phyloP scores from a whole-genome alignment of 441 rosid species.

The Gossypium davidsonii region DNA sequence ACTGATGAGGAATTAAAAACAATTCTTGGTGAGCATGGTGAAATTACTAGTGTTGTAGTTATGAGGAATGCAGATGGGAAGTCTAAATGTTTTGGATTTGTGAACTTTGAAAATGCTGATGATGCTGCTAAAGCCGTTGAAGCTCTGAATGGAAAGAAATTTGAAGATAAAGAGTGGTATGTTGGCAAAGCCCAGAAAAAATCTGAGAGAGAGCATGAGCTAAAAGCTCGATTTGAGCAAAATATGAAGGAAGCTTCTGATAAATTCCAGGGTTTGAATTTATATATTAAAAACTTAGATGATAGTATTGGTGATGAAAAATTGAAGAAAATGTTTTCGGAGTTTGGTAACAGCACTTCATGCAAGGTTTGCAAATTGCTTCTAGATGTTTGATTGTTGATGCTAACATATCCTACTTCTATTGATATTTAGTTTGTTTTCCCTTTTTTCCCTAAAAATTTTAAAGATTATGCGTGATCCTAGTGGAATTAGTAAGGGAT shows the following conservation, averaged over 20 bases:
- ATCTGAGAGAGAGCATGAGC: constrained; percentile 55
- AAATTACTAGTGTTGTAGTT: constrained; percentile 56
- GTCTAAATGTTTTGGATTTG: constrained; percentile 70
- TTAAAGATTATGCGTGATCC: constrained; percentile 60
- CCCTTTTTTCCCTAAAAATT: background rate
- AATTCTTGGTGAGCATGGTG: constrained; percentile 49
- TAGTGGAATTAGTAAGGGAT: constrained; percentile 56
- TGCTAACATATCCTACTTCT: background rate
- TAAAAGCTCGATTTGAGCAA: constrained; percentile 54
- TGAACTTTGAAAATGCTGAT: constrained; percentile 53
- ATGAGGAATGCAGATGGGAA: constrained; percentile 67
- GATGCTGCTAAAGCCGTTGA: constrained; percentile 62
- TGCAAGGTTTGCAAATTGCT: constrained; percentile 47
- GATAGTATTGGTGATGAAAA: constrained; percentile 55
- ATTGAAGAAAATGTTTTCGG: constrained; percentile 45
- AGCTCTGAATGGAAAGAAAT: constrained; percentile 50
- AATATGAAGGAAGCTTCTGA: constrained; percentile 52
- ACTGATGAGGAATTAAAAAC: constrained; percentile 55
- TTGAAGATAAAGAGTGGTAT: constrained; percentile 67
- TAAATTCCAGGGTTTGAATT: constrained; percentile 50
- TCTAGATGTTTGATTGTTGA: background rate
- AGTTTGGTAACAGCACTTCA: constrained; percentile 56
- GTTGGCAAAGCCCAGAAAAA: constrained; percentile 68
- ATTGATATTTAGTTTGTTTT: background rate
- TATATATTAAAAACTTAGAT: constrained; percentile 59